Evolutionary conservation across 768 basidiomycete genomes (phyloP), one percentile per base, ranked within the genome.

Genomic region (Nidularia pulvinata): DNA sequence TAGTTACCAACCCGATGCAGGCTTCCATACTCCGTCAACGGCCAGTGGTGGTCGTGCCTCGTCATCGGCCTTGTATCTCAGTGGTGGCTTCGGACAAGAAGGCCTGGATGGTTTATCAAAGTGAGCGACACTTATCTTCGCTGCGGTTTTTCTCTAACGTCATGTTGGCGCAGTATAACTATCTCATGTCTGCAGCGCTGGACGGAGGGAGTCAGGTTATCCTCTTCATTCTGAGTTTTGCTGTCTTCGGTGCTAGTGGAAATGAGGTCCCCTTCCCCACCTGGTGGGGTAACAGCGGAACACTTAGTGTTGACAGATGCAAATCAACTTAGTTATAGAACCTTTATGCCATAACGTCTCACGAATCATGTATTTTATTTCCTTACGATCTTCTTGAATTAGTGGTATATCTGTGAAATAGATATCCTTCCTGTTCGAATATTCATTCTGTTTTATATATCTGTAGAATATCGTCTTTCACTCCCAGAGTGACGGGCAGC

Each of bases 31-130:
- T 79, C 77, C 1, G 78, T 81, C 46, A 81, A 82, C 57, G 79
- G 79, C 10, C 75, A 79, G 68, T 81, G 79, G 77, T 80, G 77
- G 72, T 76, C 78, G 5, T 81, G 80, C 54, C 57, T 81, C 46
- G 65, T 82, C 25, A 80, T 84, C 50, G 81, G 82, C 3, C 64
- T 76, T 49, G 62, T 63, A 14, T 73, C 76, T 4, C 80, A 81
- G 59, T 80, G 75, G 71, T 82, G 77, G 76, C 72, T 76, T 19
- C 66, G 80, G 47, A 72, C 68, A 6, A 64, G 71, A 39, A 60
- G 69, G 14, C 77, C 78, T 5, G 63, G 59, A n/a, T 78, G 76
- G 75, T 79, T 80, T 64, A 74, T 72, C 55, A 82, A 79, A 65
- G 71, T 71, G 57, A 48, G 55, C 14, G 13, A 16, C 6, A 11